Conservation (phyloP, 306 rosid genomes). For the Castanea crenata region DNA sequence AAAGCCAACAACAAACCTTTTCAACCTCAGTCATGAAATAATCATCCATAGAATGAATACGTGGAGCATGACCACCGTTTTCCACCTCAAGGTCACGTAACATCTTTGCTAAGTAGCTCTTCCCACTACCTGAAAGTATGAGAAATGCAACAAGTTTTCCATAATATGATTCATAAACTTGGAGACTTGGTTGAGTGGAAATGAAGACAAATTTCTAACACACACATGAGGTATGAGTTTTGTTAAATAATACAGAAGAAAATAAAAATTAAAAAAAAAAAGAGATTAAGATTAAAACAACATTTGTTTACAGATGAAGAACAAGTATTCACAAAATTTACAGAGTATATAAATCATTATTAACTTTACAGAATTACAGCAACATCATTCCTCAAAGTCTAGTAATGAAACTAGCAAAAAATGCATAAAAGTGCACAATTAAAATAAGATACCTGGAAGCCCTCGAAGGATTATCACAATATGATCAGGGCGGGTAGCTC, state of each 20-base stretch:
- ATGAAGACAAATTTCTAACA: not conserved
- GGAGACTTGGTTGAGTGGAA: conserved; percentile 1
- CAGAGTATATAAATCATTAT: not conserved
- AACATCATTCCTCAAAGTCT: conserved; percentile 1
- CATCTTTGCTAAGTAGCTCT: conserved; percentile 96
- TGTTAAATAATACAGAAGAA: not conserved
- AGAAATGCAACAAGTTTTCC: conserved; percentile 15
- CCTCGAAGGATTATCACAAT: conserved; percentile 85
- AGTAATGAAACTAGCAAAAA: not conserved
- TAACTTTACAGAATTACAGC: not conserved
- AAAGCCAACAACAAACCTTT: conserved; percentile 51
- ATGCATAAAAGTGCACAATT: not conserved
- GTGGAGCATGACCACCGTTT: conserved; percentile 85
- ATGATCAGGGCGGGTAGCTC: conserved; percentile 84
- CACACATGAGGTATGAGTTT: not conserved
- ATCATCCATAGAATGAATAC: conserved; percentile 97
- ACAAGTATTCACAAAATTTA: too few relatives aligned
- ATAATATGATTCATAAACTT: conserved; percentile 15
- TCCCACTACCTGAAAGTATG: conserved; percentile 75
- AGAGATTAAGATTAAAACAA: too few relatives aligned
- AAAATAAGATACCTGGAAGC: conserved; percentile 68
- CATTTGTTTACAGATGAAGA: too few relatives aligned
- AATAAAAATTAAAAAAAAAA: too few relatives aligned
- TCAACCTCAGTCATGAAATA: conserved; percentile 97
- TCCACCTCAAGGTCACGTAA: conserved; percentile 91